These are phyloP conservation scores for Xylariaceae sp. DNA, from an alignment of 2,329 filamentous ascomycete species.

Conservation along the genomic window DNA sequence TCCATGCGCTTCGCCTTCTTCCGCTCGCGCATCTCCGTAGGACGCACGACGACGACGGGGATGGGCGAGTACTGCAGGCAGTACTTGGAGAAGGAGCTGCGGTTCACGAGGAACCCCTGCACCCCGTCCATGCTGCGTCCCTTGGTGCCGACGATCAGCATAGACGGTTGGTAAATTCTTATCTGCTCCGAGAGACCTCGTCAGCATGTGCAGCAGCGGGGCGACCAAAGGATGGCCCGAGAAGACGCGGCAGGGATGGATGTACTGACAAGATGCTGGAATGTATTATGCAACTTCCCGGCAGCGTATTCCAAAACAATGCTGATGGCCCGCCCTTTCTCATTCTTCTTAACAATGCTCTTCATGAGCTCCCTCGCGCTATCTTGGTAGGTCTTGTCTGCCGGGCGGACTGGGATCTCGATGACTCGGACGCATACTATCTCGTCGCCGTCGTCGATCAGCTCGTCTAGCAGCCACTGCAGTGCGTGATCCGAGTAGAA, in stretches of 20 bases:
- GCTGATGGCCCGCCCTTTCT: slow-evolving; percentile 72
- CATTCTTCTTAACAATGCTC: slow-evolving; percentile 71
- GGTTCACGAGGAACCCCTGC: slow-evolving; percentile 69
- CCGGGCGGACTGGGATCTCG: slow-evolving; percentile 67
- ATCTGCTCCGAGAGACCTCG: slow-evolving; percentile 49
- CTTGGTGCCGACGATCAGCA: slow-evolving; percentile 83
- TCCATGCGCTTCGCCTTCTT: slow-evolving; percentile 80
- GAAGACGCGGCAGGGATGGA: not conserved
- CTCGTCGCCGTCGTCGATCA: slow-evolving; percentile 90
- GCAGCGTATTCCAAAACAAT: slow-evolving; percentile 81
- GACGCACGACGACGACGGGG: slow-evolving; percentile 85
- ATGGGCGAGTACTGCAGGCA: slow-evolving; percentile 90
- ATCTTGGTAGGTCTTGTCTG: slow-evolving; percentile 63
- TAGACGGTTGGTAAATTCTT: slow-evolving; percentile 82
- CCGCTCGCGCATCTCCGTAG: slow-evolving; percentile 78
- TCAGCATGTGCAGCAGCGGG: slow-evolving; percentile 8
- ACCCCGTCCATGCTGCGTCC: slow-evolving; percentile 79
- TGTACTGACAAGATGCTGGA: slow-evolving; percentile 72
- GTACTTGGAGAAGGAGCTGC: slow-evolving; percentile 87
- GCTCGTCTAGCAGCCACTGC: slow-evolving; percentile 85
- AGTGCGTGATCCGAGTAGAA: slow-evolving; percentile 87
- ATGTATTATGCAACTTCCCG: slow-evolving; percentile 83
- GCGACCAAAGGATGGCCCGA: not conserved
- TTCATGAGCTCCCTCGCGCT: slow-evolving; percentile 70
- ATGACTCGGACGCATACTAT: slow-evolving; percentile 84